Base-by-base conservation (phyloP, 75 land plant genomes). In the Picea glauca region DNA sequence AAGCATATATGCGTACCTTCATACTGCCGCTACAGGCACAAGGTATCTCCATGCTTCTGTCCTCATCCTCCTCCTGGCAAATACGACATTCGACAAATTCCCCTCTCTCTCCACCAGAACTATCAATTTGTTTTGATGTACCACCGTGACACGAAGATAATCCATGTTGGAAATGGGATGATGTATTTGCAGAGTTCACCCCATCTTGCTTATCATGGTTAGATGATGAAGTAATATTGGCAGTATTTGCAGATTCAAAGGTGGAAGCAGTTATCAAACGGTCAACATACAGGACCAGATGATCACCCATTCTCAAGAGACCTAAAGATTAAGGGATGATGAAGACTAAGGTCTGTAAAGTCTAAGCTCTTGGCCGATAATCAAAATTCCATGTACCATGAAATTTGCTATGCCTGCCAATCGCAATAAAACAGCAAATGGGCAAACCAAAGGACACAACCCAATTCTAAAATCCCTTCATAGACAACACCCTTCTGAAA, bases 1-100 rank as follows among this genome's bases (percentile, higher is more conserved):
- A 40, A 70, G 73, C 23, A 43, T 2, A 38, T 50, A 50, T 30
- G 0, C 76, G 50, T 74, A 92, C 95, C 93, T 93, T 93, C 74
- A 93, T 85, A 54, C 86, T 91, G 14, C 95, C 95, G 79, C 78
- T 92, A 67, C 95, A 93, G 60, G 87, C 93, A 78, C 95, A 93
- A 63, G 95, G 95, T 65, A 86, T 77, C 60, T 93, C 95, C 88
- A 93, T 80, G 14, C 78, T 80, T 18, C 66, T 32, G 46, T 83
- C 82, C 8, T 87, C 80, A 57, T 88, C 95, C 84, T 93, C 95
- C 75, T 93, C 95, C 80, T 93, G 95, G 74, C 95, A 93, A 60
- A 93, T 91, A 76, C 93, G 83, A 76, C 95, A 93, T 78, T 93
- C 95, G 15, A 83, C 77, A 21, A 65, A 66, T 18, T 61, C 76